These are phyloP conservation scores for Kurtzmaniella quercitrusa DNA, from an alignment of 1,139 yeast genomes.

Conservation along the genomic window DNA sequence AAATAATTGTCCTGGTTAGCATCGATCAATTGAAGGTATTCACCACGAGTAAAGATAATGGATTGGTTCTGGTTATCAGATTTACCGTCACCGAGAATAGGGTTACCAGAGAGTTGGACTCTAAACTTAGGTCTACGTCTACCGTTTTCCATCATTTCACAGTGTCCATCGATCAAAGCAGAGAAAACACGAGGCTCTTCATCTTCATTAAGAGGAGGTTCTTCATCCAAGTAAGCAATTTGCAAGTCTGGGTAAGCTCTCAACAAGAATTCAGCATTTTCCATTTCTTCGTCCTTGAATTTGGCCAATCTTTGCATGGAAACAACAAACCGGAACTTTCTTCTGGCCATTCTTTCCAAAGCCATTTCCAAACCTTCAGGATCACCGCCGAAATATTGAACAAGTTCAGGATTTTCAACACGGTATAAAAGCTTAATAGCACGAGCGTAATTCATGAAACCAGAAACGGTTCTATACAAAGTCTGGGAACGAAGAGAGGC, in stretches of 20 bases:
- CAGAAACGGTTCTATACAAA: slow-evolving; percentile 95
- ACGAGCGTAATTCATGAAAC: slow-evolving; percentile 98
- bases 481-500: slow-evolving; percentile 98
- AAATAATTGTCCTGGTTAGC: slow-evolving; percentile 98
- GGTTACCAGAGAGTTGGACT: slow-evolving; percentile 97
- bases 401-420: slow-evolving; percentile 98
- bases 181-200: slow-evolving; percentile 98
- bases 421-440: slow-evolving; percentile 96
- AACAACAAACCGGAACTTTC: slow-evolving; percentile 95
- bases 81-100: slow-evolving; percentile 99
- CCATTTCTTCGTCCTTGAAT: slow-evolving; percentile 96
- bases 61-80: slow-evolving; percentile 99
- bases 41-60: slow-evolving; percentile 96
- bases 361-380: slow-evolving; percentile 95
- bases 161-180: slow-evolving; percentile 96
- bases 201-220: slow-evolving; percentile 81
- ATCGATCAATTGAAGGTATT: slow-evolving; percentile 94
- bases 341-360: slow-evolving; percentile 97
- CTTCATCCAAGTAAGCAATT: slow-evolving; percentile 97
- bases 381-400: slow-evolving; percentile 96
- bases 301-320: slow-evolving; percentile 98
- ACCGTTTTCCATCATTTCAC: slow-evolving; percentile 96
- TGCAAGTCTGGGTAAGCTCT: slow-evolving; percentile 99
- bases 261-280: slow-evolving; percentile 94
- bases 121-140: slow-evolving; percentile 98